Percentiles rank a stretch among this genome's conserved stretches.
These are phyloP conservation scores for Vigna mungo DNA, from an alignment of 306 rosid genomes.

Conservation along the genomic window DNA sequence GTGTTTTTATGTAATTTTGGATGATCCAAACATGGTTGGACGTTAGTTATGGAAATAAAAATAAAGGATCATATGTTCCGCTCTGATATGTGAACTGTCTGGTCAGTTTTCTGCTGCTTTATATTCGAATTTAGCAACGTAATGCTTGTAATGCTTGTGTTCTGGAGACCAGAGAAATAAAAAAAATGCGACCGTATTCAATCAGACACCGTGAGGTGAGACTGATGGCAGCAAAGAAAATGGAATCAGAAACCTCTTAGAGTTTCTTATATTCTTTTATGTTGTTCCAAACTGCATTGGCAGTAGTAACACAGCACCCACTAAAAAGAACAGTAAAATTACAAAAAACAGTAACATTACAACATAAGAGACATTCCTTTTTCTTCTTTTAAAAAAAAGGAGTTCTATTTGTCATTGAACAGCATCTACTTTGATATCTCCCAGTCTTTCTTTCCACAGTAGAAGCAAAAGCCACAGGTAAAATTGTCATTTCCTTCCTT, in stretches of 20 bases:
- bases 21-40: background rate
- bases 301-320: slow-evolving; percentile 50
- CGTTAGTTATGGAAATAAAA: background rate
- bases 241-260: slow-evolving; percentile 42
- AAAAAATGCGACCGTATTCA: background rate
- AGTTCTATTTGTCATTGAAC: slow-evolving; percentile 47
- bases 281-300: slow-evolving; percentile 70
- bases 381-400: slow-evolving; percentile 7
- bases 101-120: background rate
- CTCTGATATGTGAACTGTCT: background rate
- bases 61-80: background rate
- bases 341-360: slow-evolving; percentile 36
- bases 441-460: slow-evolving; percentile 39
- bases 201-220: background rate
- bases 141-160: slow-evolving; percentile 6
- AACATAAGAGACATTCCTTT: slow-evolving; percentile 27
- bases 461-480: slow-evolving; percentile 39
- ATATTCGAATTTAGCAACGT: slow-evolving; percentile 7
- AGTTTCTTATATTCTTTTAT: slow-evolving; percentile 44
- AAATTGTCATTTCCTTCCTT: slow-evolving; percentile 54
- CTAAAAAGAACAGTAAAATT: slow-evolving; percentile 21
- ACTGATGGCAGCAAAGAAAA: slow-evolving; percentile 43
- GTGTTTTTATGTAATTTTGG: background rate
- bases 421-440: slow-evolving; percentile 47
- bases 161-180: slow-evolving; percentile 17